phyloP scores from a whole-genome alignment of 108 stramenopile species.

The Conticribra weissflogii region DNA sequence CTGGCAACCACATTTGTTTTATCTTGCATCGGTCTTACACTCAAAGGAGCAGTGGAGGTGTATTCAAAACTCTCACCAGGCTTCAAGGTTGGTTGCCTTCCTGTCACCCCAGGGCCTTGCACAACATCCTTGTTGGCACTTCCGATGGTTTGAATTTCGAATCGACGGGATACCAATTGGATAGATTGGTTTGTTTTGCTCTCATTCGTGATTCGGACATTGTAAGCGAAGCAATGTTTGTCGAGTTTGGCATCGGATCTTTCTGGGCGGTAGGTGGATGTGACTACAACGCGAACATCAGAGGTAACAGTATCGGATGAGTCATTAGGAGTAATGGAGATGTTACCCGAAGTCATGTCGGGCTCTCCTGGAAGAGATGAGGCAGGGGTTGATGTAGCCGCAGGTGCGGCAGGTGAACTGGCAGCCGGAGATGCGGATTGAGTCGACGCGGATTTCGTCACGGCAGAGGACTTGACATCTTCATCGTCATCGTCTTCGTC shows the following conservation, averaged over 20 bases:
- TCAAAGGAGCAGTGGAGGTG: constrained; percentile 86
- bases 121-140: constrained; percentile 86
- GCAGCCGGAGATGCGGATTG: constrained; percentile 16
- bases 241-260: constrained; percentile 78
- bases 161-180: constrained; percentile 87
- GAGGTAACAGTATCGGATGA: constrained; percentile 73
- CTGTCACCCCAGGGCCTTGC: constrained; percentile 90
- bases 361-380: constrained; percentile 80
- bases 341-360: constrained; percentile 83
- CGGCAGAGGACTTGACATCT: constrained; percentile 19
- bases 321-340: constrained; percentile 60
- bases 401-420: constrained; percentile 12
- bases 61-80: constrained; percentile 94
- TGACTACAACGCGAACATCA: constrained; percentile 79
- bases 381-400: constrained; percentile 42
- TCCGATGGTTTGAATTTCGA: constrained; percentile 91
- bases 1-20: constrained; percentile 88
- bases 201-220: constrained; percentile 93
- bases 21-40: constrained; percentile 77
- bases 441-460: constrained; percentile 29
- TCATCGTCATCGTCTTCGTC: constrained; percentile 77
- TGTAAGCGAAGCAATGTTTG: constrained; percentile 94
- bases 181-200: constrained; percentile 58
- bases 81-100: constrained; percentile 89
- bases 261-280: constrained; percentile 88